phyloP scores from a whole-genome alignment of 352 stramenopile genomes.

The Phytopythium aichiense region DNA sequence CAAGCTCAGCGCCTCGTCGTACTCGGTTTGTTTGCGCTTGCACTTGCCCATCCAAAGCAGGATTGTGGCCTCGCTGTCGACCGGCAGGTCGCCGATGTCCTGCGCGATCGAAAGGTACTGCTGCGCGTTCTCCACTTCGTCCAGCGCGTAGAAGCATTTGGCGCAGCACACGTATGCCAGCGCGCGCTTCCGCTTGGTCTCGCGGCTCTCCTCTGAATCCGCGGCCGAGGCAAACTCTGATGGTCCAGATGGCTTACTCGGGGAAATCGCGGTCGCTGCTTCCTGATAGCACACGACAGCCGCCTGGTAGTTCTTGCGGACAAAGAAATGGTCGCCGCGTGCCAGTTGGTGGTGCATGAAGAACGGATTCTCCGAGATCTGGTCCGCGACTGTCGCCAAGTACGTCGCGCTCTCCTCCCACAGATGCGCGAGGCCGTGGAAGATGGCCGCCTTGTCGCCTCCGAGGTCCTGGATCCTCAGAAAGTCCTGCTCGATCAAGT shows the following conservation, averaged over 20 bases:
- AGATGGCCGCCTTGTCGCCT: conserved; percentile 70
- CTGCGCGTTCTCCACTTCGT: conserved; percentile 39
- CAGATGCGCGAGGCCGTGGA: conserved; percentile 63
- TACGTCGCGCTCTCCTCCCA: conserved; percentile 65
- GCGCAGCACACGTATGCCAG: conserved; percentile 44
- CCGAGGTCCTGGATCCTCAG: conserved; percentile 48
- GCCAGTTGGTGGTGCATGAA: conserved; percentile 55
- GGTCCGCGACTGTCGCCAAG: conserved; percentile 31
- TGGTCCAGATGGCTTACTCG: not conserved
- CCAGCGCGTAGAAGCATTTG: conserved; percentile 62
- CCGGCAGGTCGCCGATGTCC: conserved; percentile 24
- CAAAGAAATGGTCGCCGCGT: conserved; percentile 56
- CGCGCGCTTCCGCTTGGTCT: conserved; percentile 36
- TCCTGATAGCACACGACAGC: conserved; percentile 53
- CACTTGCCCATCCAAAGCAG: conserved; percentile 65
- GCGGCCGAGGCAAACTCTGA: not conserved
- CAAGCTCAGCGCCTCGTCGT: conserved; percentile 39
- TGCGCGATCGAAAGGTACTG: conserved; percentile 38
- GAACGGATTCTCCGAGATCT: conserved; percentile 36
- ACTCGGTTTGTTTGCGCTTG: conserved; percentile 44
- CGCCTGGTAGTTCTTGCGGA: conserved; percentile 48
- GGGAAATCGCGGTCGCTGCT: conserved; percentile 19
- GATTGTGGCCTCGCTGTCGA: conserved; percentile 43
- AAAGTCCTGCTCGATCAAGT: conserved; percentile 47
- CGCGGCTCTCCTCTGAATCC: conserved; percentile 24